Base-by-base conservation (phyloP, 2,329 filamentous ascomycete genomes). In the Phyllosticta citriasiana region DNA sequence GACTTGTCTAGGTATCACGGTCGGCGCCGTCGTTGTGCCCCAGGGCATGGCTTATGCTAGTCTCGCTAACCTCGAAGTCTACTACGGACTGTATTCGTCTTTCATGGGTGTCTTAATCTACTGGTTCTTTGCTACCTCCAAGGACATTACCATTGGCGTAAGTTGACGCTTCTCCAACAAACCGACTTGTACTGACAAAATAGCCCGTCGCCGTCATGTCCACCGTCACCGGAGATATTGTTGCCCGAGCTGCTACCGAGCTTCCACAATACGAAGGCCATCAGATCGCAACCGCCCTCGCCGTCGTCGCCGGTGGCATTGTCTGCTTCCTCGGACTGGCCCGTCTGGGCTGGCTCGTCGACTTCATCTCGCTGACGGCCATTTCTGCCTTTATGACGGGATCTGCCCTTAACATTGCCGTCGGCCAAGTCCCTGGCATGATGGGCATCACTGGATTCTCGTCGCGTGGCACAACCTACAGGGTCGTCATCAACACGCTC, bases 351-450 rank as follows among this genome's bases (percentile, higher is more conserved):
- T 95, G 91, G 83, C 88, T 99, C 54, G 91, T 97, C 53, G 92
- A 99, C 67, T 83, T 97, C 68, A 97, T 99, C 67, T 89, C 94
- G 1, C 82, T 97, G 60, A 87, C 91, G 1, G 89, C 92, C 0
- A 89, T 97, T 59, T 92, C 90, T 0, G 92, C 93, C 3, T 99
- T 97, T 79, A 97, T 97, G 91, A 97, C 94, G 0, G 94, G 94
- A 9, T 96, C 93, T 2, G 92, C 94, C 59, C 82, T 99, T 73
- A 96, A 84, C 68, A 97, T 99, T 70, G 86, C 84, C 16, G 82
- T 85, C 25, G 92, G 94, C 35, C 94, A 99, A 73, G 80, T 97
- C 4, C 88, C 89, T 1, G 82, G 82, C 2, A 77, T 97, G 73
- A 83, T 99, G 77, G 94, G 94, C 6, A 86, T 96, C 69, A 80